Evolutionary conservation across 495 filamentous ascomycete genomes (phyloP).

Genomic region (Clavariopsis aquatica): DNA sequence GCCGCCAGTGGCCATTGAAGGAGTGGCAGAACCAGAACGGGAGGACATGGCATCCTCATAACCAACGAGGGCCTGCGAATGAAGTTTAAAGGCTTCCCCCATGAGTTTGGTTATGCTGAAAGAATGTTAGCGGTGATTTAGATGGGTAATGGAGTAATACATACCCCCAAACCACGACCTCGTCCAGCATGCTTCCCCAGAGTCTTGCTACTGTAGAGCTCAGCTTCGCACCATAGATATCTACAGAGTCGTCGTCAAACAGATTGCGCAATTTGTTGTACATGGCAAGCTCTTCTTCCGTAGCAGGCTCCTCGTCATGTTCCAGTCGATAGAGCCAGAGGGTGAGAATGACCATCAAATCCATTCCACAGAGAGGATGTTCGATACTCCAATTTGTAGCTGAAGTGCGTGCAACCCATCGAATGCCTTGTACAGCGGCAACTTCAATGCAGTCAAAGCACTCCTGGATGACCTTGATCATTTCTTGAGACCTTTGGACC

Average conservation of each 20-base stretch:
- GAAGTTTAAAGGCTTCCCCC: constrained; percentile 97
- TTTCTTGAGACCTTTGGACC: constrained; percentile 91
- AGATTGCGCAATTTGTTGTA: constrained; percentile 92
- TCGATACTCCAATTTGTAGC: constrained; percentile 99
- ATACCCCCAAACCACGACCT: constrained; percentile 98
- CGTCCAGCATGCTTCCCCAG: constrained; percentile 98
- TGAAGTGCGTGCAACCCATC: constrained; percentile 95
- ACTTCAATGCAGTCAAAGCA: constrained; percentile 99
- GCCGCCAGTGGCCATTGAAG: constrained; percentile 40
- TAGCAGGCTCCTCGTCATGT: constrained; percentile 95
- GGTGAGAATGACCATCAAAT: constrained; percentile 98
- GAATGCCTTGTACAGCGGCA: constrained; percentile 88
- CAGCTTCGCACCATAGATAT: constrained; percentile 74
- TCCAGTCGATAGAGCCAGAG: constrained; percentile 98
- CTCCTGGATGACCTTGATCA: constrained; percentile 97
- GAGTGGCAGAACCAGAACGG: constrained; percentile 41
- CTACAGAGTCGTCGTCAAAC: constrained; percentile 86
- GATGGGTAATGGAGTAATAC: constrained; percentile 41
- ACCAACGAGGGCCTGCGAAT: constrained; percentile 88
- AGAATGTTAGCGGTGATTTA: constrained; percentile 23
- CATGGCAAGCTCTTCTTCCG: constrained; percentile 87
- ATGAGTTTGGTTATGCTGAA: constrained; percentile 91
- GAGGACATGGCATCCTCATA: constrained; percentile 73
- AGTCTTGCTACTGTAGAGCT: constrained; percentile 91
- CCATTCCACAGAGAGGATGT: constrained; percentile 93